These are phyloP conservation scores for Coleophoma crateriformis DNA, from an alignment of 2,329 filamentous ascomycete species.

Conservation along the genomic window DNA sequence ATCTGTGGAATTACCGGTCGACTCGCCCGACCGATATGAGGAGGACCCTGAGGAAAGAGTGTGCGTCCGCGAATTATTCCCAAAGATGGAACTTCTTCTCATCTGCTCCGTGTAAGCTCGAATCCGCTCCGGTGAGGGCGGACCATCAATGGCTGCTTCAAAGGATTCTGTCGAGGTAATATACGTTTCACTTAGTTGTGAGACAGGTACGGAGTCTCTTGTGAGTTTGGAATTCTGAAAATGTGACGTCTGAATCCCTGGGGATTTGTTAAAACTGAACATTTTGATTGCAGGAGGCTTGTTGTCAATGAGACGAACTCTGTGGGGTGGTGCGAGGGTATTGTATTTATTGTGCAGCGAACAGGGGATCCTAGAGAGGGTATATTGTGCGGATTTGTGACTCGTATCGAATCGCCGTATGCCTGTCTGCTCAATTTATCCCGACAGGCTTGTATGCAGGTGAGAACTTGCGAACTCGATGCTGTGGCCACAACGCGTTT, in stretches of 20 bases:
- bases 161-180: constrained; percentile 35
- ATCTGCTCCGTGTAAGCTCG: constrained; percentile 54
- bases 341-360: constrained; percentile 1
- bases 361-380: constrained; percentile 11
- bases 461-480: not conserved
- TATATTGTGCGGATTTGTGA: constrained; percentile 8
- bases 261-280: constrained; percentile 13
- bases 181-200: too few relatives aligned
- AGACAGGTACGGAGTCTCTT: not conserved
- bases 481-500: not conserved
- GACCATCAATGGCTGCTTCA: constrained; percentile 53
- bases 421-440: constrained; percentile 8
- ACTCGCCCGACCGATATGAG: constrained; percentile 42
- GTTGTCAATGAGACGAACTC: constrained; percentile 7
- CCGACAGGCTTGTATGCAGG: not conserved
- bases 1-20: constrained; percentile 18
- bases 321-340: not conserved
- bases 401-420: not conserved
- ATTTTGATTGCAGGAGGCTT: constrained; percentile 17
- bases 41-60: constrained; percentile 51
- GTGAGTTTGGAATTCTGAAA: constrained; percentile 9
- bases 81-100: constrained; percentile 44
- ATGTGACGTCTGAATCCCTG: constrained; percentile 9
- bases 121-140: constrained; percentile 54
- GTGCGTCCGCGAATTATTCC: constrained; percentile 37